Evolutionary conservation across 2,329 filamentous ascomycete genomes (phyloP).

Genomic region (Rugonectria rugulosa): DNA sequence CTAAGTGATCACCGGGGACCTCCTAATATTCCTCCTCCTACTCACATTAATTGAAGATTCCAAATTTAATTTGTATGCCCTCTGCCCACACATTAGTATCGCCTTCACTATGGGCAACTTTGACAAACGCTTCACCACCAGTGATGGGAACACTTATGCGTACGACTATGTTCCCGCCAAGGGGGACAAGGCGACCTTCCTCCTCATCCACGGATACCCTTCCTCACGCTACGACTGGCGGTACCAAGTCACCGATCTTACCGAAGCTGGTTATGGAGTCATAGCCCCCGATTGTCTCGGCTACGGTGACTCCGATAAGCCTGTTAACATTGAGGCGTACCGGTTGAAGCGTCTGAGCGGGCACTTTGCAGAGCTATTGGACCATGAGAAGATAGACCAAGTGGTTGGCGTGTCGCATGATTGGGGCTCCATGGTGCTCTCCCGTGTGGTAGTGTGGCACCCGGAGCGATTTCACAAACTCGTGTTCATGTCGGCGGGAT

Average conservation of each 20-base stretch:
- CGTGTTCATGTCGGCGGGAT: conserved; percentile 16
- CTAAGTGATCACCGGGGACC: no score
- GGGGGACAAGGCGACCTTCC: conserved; percentile 19
- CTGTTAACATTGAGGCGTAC: conserved; percentile 20
- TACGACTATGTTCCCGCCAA: background rate
- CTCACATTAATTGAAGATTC: no score
- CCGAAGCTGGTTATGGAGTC: conserved; percentile 24
- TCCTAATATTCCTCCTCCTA: no score
- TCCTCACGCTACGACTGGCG: conserved; percentile 29
- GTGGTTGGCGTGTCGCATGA: conserved; percentile 30
- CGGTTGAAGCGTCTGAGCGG: conserved; percentile 15
- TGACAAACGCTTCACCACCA: background rate
- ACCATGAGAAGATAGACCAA: conserved; percentile 15
- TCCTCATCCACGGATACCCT: conserved; percentile 32
- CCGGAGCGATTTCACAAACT: conserved; percentile 17
- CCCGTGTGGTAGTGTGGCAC: conserved; percentile 23
- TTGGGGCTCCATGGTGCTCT: conserved; percentile 22
- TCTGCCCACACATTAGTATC: background rate
- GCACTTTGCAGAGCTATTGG: conserved; percentile 25
- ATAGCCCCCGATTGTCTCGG: conserved; percentile 31
- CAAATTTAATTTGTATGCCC: background rate
- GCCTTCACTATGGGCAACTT: background rate
- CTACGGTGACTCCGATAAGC: conserved; percentile 30
- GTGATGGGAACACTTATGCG: background rate
- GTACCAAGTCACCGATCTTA: conserved; percentile 22